Conservation (phyloP, 495 filamentous ascomycete species). For the Penicillium robsamsonii region DNA sequence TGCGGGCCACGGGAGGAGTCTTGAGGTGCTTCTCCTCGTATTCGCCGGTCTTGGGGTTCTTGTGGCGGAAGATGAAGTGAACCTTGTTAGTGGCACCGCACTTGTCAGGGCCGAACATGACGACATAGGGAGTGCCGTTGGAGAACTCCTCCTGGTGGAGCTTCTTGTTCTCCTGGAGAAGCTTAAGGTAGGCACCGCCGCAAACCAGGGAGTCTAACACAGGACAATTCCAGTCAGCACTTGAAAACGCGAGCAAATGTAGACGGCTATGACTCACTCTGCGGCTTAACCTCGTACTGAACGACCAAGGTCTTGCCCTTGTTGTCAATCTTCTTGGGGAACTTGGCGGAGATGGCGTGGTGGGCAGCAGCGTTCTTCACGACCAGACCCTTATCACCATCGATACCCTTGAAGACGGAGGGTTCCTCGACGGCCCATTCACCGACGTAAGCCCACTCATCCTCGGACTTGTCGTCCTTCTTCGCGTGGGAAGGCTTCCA, state of each 20-base stretch:
- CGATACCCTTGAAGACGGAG: slow-evolving; percentile 84
- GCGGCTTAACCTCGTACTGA: slow-evolving; percentile 99
- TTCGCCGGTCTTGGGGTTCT: slow-evolving; percentile 99
- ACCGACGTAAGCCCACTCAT: slow-evolving; percentile 98
- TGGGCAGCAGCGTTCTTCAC: slow-evolving; percentile 96
- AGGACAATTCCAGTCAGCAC: background rate
- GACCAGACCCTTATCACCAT: slow-evolving; percentile 94
- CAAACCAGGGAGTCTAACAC: slow-evolving; percentile 84
- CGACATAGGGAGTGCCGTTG: slow-evolving; percentile 94
- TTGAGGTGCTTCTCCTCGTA: slow-evolving; percentile 99
- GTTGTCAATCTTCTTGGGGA: slow-evolving; percentile 93
- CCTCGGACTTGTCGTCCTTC: slow-evolving; percentile 84
- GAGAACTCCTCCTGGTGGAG: slow-evolving; percentile 98
- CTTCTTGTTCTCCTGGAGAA: slow-evolving; percentile 95
- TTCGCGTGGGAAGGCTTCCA: slow-evolving; percentile 96
- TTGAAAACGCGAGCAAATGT: background rate
- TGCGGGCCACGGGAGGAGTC: slow-evolving; percentile 77
- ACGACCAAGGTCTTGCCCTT: slow-evolving; percentile 96
- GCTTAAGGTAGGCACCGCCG: slow-evolving; percentile 99
- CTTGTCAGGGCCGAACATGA: slow-evolving; percentile 99
- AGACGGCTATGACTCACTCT: slow-evolving; percentile 63
- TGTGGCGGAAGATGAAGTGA: slow-evolving; percentile 99
- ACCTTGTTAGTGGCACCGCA: slow-evolving; percentile 99
- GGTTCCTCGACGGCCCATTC: slow-evolving; percentile 98
- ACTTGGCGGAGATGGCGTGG: slow-evolving; percentile 99